These are phyloP conservation scores for Plantago elongata DNA, from an alignment of 257 asterid genomes.

Conservation along the genomic window DNA sequence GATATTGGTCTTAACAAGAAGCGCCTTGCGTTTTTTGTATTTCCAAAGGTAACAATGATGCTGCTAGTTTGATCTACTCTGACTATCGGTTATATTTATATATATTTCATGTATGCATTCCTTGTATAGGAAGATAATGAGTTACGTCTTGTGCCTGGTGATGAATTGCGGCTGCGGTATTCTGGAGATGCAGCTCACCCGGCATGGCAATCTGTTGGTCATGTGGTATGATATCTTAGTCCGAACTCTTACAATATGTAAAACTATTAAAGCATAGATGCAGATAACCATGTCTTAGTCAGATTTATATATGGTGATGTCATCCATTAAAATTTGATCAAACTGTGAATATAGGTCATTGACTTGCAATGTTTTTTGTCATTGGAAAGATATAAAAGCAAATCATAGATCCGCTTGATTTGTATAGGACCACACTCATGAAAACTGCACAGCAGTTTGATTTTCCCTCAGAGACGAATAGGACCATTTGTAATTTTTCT, in stretches of 20 bases:
- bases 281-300: too few relatives aligned
- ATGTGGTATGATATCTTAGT: constrained; percentile 65
- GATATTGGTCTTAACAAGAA: constrained; percentile 97
- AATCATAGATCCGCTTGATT: too few relatives aligned
- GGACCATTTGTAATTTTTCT: too few relatives aligned
- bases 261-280: too few relatives aligned
- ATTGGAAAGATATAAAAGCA: too few relatives aligned
- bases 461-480: too few relatives aligned
- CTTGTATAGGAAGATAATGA: constrained; percentile 92
- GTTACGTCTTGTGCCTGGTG: constrained; percentile 99
- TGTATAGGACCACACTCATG: too few relatives aligned
- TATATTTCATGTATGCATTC: constrained; percentile 18
- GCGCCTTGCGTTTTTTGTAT: constrained; percentile 88
- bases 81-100: neutral
- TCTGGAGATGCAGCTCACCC: constrained; percentile 97
- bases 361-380: too few relatives aligned
- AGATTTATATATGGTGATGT: too few relatives aligned
- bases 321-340: too few relatives aligned
- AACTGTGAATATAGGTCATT: too few relatives aligned
- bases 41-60: constrained; percentile 68
- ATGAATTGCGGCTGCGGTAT: constrained; percentile 88
- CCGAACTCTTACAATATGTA: neutral
- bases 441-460: too few relatives aligned
- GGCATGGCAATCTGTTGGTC: constrained; percentile 96
- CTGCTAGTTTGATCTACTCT: constrained; percentile 4